phyloP scores from a whole-genome alignment of 1,284 basidiomycete species.

The Rhizoctonia solani region DNA sequence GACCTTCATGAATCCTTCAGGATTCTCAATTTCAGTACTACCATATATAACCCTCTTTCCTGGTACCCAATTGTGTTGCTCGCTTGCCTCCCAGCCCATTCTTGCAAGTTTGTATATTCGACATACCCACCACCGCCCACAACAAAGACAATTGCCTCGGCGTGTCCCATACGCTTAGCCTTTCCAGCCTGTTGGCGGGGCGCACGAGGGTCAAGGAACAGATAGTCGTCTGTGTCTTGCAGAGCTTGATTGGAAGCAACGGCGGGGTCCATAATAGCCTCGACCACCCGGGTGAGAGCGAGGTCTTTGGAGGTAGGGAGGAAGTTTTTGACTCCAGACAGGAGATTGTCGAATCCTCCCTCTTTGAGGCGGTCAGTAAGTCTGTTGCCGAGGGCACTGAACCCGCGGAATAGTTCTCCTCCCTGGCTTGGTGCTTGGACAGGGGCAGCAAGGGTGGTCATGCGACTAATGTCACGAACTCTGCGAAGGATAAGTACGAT shows the following conservation, averaged over 20 bases:
- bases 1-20: constrained; percentile 77
- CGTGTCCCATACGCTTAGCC: constrained; percentile 75
- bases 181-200: constrained; percentile 57
- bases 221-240: constrained; percentile 94
- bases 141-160: constrained; percentile 90
- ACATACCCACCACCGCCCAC: constrained; percentile 98
- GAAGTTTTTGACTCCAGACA: constrained; percentile 98
- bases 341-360: constrained; percentile 91
- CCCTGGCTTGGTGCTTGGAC: constrained; percentile 68
- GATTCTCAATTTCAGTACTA: constrained; percentile 92
- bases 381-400: constrained; percentile 88
- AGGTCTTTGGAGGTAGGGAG: constrained; percentile 94
- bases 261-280: constrained; percentile 96
- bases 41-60: constrained; percentile 92
- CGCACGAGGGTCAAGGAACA: constrained; percentile 91
- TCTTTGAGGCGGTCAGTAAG: constrained; percentile 93
- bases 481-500: constrained; percentile 38
- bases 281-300: constrained; percentile 88
- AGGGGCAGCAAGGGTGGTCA: constrained; percentile 84
- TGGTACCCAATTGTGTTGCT: constrained; percentile 44
- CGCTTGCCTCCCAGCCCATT: constrained; percentile 64
- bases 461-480: constrained; percentile 87
- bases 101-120: constrained; percentile 94
- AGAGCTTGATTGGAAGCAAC: constrained; percentile 89
- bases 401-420: constrained; percentile 85